phyloP scores from a whole-genome alignment of 192 early-diverging fungal species.

The Coemansia sp. region DNA sequence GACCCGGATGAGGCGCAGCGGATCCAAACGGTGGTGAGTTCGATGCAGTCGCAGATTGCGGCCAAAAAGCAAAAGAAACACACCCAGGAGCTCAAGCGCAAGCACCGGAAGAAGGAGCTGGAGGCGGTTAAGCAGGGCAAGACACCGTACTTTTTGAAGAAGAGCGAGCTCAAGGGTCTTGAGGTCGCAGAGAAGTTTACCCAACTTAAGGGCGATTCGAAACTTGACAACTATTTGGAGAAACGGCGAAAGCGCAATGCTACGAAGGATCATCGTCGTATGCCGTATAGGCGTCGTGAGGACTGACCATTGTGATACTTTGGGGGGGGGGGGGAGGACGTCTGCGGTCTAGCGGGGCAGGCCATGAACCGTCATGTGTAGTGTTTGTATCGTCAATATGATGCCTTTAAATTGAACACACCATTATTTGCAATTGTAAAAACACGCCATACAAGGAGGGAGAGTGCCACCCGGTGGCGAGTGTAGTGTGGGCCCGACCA shows the following conservation, averaged over 20 bases:
- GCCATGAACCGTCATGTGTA: conserved; percentile 6
- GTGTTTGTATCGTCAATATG: neutral
- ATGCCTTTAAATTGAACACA: neutral
- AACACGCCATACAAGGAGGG: neutral
- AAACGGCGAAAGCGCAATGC: conserved; percentile 95
- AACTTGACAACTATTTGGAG: conserved; percentile 85
- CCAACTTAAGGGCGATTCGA: conserved; percentile 67
- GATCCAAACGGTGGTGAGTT: conserved; percentile 63
- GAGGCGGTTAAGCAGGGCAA: conserved; percentile 87
- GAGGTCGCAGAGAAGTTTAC: conserved; percentile 88
- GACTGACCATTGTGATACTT: conserved; percentile 8
- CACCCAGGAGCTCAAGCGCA: conserved; percentile 67
- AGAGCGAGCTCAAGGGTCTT: conserved; percentile 77
- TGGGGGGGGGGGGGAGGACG: neutral
- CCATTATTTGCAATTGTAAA: neutral
- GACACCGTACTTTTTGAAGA: conserved; percentile 92
- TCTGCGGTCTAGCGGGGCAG: neutral
- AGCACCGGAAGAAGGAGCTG: conserved; percentile 80
- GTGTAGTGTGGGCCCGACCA: conserved; percentile 1
- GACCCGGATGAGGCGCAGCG: conserved; percentile 62
- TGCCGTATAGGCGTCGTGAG: conserved; percentile 64
- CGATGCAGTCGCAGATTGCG: conserved; percentile 59
- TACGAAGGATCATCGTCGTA: conserved; percentile 73
- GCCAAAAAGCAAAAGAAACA: conserved; percentile 58
- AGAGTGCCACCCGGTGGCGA: neutral